These are phyloP conservation scores for Suillus placidus DNA, from an alignment of 768 basidiomycete species.

Conservation along the genomic window DNA sequence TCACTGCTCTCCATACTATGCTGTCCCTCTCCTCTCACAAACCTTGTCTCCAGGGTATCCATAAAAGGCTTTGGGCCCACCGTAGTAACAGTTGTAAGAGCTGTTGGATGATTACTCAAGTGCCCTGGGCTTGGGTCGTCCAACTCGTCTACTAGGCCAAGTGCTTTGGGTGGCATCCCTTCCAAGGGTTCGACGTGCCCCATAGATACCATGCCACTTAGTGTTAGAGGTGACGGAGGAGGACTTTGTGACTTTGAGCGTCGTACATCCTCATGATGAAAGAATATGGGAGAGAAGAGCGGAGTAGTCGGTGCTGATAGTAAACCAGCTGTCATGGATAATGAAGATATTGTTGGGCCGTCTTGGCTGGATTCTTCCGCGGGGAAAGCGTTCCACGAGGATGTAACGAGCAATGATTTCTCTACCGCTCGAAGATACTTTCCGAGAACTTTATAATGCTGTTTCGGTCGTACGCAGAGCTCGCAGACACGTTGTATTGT, in stretches of 20 bases:
- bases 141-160: slow-evolving; percentile 84
- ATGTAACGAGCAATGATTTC: slow-evolving; percentile 81
- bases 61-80: slow-evolving; percentile 48
- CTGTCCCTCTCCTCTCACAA: slow-evolving; percentile 52
- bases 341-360: slow-evolving; percentile 29
- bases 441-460: slow-evolving; percentile 75
- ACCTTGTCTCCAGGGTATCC: slow-evolving; percentile 61
- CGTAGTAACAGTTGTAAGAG: slow-evolving; percentile 67
- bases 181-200: slow-evolving; percentile 39
- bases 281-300: slow-evolving; percentile 85
- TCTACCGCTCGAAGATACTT: slow-evolving; percentile 90
- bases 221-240: slow-evolving; percentile 70
- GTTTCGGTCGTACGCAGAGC: slow-evolving; percentile 66
- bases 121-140: slow-evolving; percentile 86
- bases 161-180: slow-evolving; percentile 45
- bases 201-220: slow-evolving; percentile 42
- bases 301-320: slow-evolving; percentile 74
- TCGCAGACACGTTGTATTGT: slow-evolving; percentile 91
- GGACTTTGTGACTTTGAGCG: slow-evolving; percentile 80
- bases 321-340: slow-evolving; percentile 48
- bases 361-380: slow-evolving; percentile 36
- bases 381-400: slow-evolving; percentile 74
- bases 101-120: slow-evolving; percentile 77
- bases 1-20: slow-evolving; percentile 34
- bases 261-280: slow-evolving; percentile 82